Evolutionary conservation across 352 stramenopile species (phyloP).

Genomic region (Globisporangium okanoganense): DNA sequence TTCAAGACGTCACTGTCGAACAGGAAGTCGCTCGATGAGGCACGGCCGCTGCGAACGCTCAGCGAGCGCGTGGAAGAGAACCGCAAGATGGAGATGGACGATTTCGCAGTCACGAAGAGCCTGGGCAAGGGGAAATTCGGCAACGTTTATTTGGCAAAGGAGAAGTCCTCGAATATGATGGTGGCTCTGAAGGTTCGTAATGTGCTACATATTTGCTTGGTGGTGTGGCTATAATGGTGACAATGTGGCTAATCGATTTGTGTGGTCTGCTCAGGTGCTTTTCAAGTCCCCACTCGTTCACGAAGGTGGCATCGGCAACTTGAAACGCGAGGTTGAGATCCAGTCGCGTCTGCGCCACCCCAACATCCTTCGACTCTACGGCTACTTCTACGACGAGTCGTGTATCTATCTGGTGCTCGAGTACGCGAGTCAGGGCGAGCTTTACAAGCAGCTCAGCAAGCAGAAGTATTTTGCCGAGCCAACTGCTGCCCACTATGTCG

Average conservation of each 20-base stretch:
- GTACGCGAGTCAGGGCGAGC: slow-evolving; percentile 73
- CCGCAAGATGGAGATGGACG: slow-evolving; percentile 68
- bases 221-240: not conserved
- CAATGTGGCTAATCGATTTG: too few relatives aligned
- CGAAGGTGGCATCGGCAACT: slow-evolving; percentile 48
- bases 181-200: slow-evolving; percentile 74
- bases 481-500: slow-evolving; percentile 59
- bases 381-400: slow-evolving; percentile 86
- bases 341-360: slow-evolving; percentile 71
- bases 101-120: slow-evolving; percentile 77
- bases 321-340: slow-evolving; percentile 85
- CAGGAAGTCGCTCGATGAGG: slow-evolving; percentile 44
- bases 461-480: slow-evolving; percentile 50
- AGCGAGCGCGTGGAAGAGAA: slow-evolving; percentile 45
- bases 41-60: slow-evolving; percentile 30
- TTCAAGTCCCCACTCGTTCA: slow-evolving; percentile 62
- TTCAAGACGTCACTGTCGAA: slow-evolving; percentile 20
- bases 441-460: slow-evolving; percentile 74
- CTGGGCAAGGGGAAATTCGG: slow-evolving; percentile 85
- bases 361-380: slow-evolving; percentile 70
- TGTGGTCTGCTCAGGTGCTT: slow-evolving; percentile 34
- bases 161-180: slow-evolving; percentile 56
- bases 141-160: slow-evolving; percentile 80
- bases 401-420: slow-evolving; percentile 84
- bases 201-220: not conserved